Conservation (phyloP, 2,329 filamentous ascomycete genomes). For the Fusarium sp. region DNA sequence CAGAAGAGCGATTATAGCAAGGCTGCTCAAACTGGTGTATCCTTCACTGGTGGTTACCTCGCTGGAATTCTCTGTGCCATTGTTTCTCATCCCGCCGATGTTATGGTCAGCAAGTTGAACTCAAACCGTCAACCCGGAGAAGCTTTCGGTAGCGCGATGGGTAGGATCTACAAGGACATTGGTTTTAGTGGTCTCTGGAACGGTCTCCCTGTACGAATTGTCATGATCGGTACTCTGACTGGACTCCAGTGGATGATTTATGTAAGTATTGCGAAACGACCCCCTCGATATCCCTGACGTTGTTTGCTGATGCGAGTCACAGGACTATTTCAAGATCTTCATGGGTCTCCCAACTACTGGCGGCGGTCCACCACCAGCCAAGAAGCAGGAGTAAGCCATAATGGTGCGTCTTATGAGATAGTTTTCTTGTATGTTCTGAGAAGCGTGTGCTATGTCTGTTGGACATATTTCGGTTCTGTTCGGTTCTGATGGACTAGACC, state of each 20-base stretch:
- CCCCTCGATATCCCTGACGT: not conserved
- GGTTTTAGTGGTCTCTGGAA: slow-evolving; percentile 93
- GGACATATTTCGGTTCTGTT: not conserved
- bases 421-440: not conserved
- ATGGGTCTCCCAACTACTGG: slow-evolving; percentile 89
- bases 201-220: slow-evolving; percentile 83
- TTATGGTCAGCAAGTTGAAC: slow-evolving; percentile 95
- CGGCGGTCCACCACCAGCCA: slow-evolving; percentile 67
- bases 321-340: slow-evolving; percentile 90
- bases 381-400: slow-evolving; percentile 56
- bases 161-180: slow-evolving; percentile 86
- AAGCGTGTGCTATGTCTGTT: not conserved
- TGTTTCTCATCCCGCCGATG: slow-evolving; percentile 83
- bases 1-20: slow-evolving; percentile 84
- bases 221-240: slow-evolving; percentile 88
- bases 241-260: slow-evolving; percentile 96
- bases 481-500: not conserved
- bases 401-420: not conserved
- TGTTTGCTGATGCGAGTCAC: slow-evolving; percentile 9
- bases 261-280: slow-evolving; percentile 57
- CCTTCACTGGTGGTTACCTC: slow-evolving; percentile 84
- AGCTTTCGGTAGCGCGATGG: slow-evolving; percentile 78
- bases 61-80: slow-evolving; percentile 90
- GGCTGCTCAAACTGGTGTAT: slow-evolving; percentile 84
- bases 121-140: slow-evolving; percentile 81